Base-by-base conservation (phyloP, 2,329 filamentous ascomycete genomes). In the Aspergillus viridinutans region DNA sequence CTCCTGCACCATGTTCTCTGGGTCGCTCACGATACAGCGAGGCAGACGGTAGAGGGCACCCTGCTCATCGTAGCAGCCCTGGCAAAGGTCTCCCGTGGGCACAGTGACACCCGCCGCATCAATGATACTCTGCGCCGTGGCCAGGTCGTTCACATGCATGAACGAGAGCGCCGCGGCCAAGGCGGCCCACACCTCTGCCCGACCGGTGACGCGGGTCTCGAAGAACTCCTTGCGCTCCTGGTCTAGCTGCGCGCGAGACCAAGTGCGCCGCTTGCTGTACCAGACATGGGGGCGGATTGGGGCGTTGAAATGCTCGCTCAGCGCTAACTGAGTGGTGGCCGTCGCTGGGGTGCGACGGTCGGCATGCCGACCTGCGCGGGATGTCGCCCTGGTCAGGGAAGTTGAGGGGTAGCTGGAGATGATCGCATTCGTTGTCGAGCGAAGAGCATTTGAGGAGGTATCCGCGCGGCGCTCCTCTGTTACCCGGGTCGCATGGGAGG, bases 161-260 rank as follows among this genome's bases (percentile, higher is more conserved):
- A 90, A 77, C 59, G 89, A 83, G 20, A 91, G 80, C 0, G 87
- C 88, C 1, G 85, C 78, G 49, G 82, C 82, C 14, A 97, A 73
- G 0, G 90, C 87, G 64, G 85, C 85, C 93, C 93, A 97, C 26
- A 94, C 83, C 72, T 96, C 90, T 4, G 81, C 68, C 3, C 85
- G 82, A 2, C 91, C 91, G 0, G 88, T 89, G 17, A 95, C 90
- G 49, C 91, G 81, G 1, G 92, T 97, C 59, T 97, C 92, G 74
- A 96, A 97, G 79, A 95, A 97, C 60, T 91, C 91, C 50, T 76
- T 77, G 50, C 93, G 84, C 75, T 96, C 90, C 32, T 80, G 81
- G 57, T 85, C 83, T 2, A 96, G 78, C 53, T 87, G 78, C 17
- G 75, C 69, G n/a, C 83, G 84, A 1, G 89, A 92, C 90, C 90